Conservation (phyloP, 2,329 filamentous ascomycete genomes). For the Talaromyces sp. region DNA sequence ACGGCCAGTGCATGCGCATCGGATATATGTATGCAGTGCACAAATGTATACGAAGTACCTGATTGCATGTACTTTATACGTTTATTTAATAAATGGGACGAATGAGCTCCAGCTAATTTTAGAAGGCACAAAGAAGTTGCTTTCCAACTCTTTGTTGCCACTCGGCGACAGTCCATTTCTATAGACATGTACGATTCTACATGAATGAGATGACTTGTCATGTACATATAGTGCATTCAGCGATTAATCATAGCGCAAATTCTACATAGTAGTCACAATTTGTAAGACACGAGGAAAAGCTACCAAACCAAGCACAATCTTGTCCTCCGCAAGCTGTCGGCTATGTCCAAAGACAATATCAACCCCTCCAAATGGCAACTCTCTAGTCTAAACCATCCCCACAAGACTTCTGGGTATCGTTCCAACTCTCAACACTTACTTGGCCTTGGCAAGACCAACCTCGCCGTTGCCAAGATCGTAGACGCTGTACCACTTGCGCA, state of each 20-base stretch:
- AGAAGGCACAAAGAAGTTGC: neutral
- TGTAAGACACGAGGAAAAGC: neutral
- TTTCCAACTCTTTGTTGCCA: neutral
- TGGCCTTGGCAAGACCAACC: slow-evolving; percentile 84
- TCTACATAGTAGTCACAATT: slow-evolving; percentile 9
- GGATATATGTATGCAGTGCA: no score
- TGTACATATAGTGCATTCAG: neutral
- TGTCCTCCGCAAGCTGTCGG: slow-evolving; percentile 1
- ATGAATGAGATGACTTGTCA: neutral
- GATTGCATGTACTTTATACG: no score
- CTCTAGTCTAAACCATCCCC: neutral
- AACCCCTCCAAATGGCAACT: neutral
- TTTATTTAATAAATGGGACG: no score
- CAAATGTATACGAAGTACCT: no score
- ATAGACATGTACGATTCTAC: no score
- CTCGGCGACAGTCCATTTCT: no score
- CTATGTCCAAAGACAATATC: slow-evolving; percentile 4
- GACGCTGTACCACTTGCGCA: slow-evolving; percentile 69
- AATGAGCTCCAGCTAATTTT: neutral
- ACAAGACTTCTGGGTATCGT: neutral
- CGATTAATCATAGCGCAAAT: neutral
- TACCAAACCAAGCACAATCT: slow-evolving; percentile 5
- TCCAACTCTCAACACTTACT: slow-evolving; percentile 43
- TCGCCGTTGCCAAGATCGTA: slow-evolving; percentile 88
- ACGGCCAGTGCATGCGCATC: neutral